phyloP scores from a whole-genome alignment of 2,329 filamentous ascomycete genomes.

The Botrytis medusae region DNA sequence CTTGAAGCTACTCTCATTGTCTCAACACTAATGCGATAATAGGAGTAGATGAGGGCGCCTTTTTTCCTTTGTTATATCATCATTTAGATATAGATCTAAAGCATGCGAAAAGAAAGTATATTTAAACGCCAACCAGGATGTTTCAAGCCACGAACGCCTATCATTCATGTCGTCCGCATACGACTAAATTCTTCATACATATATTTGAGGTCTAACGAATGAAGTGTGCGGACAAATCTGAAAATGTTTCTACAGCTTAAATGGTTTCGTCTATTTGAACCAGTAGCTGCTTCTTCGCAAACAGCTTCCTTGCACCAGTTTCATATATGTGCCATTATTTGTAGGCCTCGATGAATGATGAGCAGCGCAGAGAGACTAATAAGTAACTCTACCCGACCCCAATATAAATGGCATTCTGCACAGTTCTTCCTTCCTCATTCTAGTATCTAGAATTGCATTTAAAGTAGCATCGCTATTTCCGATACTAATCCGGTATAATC shows the following conservation, averaged over 20 bases:
- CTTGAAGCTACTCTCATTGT: slow-evolving; percentile 7
- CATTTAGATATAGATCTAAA: slow-evolving; percentile 7
- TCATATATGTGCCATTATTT: neutral
- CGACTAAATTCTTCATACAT: neutral
- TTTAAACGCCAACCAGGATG: slow-evolving; percentile 3
- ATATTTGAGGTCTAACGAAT: neutral
- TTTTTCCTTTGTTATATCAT: slow-evolving; percentile 11
- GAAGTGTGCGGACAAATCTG: neutral
- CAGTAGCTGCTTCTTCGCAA: neutral
- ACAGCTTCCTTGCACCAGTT: neutral
- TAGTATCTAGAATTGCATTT: neutral
- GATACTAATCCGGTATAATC: neutral
- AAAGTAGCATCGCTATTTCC: neutral
- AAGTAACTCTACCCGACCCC: neutral
- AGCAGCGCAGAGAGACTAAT: neutral
- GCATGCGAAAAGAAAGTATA: neutral
- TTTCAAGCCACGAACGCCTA: slow-evolving; percentile 7
- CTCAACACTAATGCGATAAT: slow-evolving; percentile 14
- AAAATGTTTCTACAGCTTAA: neutral
- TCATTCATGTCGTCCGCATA: neutral
- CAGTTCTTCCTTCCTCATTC: neutral
- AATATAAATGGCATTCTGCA: neutral
- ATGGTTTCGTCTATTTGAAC: neutral
- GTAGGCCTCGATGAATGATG: neutral
- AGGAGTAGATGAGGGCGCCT: neutral